These are phyloP conservation scores for Chytridiales sp. DNA, from an alignment of 371 early-diverging fungal species.

Conservation along the genomic window DNA sequence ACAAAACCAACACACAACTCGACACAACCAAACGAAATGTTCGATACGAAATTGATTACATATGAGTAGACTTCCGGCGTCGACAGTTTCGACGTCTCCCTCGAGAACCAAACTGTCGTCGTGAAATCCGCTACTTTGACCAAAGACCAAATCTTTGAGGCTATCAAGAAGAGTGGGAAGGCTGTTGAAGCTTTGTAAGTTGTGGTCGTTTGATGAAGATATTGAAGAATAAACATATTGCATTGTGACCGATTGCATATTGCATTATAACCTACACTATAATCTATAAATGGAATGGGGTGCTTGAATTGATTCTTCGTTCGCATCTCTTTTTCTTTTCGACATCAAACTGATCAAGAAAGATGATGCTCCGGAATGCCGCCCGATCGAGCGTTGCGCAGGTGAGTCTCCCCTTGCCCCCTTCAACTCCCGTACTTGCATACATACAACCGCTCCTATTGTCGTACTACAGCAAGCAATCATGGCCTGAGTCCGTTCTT, in stretches of 20 bases:
- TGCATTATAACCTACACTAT: neutral
- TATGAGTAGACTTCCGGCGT: conserved; percentile 46
- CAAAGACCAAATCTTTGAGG: conserved; percentile 63
- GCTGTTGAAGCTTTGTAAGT: conserved; percentile 32
- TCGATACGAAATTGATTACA: neutral
- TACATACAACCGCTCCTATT: too few species aligned
- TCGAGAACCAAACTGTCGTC: conserved; percentile 70
- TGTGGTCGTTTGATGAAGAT: conserved; percentile 15
- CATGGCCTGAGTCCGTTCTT: too few species aligned
- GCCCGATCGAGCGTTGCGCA: too few species aligned
- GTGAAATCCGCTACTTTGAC: conserved; percentile 51
- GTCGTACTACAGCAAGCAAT: too few species aligned
- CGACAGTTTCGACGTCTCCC: conserved; percentile 58
- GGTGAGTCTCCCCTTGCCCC: too few species aligned
- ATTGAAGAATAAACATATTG: neutral
- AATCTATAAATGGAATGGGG: neutral
- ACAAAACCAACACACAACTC: neutral
- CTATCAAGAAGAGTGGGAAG: conserved; percentile 77
- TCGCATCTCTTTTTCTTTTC: neutral
- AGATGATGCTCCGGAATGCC: too few species aligned
- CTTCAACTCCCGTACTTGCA: too few species aligned
- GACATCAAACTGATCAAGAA: neutral
- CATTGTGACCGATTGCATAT: neutral
- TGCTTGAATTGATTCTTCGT: neutral
- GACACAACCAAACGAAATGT: neutral